phyloP scores from a whole-genome alignment of 768 basidiomycete species.

The Boletus edulis region DNA sequence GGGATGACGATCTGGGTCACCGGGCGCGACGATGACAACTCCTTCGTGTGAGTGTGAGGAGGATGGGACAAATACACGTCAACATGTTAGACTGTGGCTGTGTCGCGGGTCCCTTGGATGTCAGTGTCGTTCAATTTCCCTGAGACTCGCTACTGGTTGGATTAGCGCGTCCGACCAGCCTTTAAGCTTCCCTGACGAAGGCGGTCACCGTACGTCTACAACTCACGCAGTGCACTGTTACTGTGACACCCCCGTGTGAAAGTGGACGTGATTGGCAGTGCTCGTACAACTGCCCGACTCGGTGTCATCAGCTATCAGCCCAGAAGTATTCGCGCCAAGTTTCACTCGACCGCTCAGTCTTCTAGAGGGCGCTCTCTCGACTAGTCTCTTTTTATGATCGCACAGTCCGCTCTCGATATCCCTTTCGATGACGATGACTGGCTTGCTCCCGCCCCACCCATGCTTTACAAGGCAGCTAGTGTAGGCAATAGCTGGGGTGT shows the following conservation, averaged over 20 bases:
- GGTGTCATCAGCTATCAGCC: background rate
- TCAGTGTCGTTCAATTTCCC: background rate
- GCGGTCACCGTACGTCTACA: background rate
- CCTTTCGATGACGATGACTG: conserved; percentile 72
- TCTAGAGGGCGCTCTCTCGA: background rate
- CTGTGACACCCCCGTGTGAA: conserved; percentile 14
- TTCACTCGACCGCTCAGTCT: background rate
- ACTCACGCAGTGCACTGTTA: background rate
- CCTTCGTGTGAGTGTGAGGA: background rate
- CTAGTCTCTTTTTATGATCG: conserved; percentile 44
- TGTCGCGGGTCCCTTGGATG: background rate
- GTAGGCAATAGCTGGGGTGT: conserved; percentile 82
- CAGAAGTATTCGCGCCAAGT: background rate
- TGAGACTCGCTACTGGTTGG: background rate
- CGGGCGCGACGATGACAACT: conserved; percentile 2
- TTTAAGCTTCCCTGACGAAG: background rate
- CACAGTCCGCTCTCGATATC: conserved; percentile 56
- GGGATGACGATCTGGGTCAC: conserved; percentile 35
- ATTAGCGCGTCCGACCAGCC: background rate
- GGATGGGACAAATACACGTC: conserved; percentile 22
- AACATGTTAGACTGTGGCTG: conserved; percentile 23
- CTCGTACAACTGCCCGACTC: background rate
- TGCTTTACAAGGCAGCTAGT: conserved; percentile 61
- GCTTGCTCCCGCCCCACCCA: conserved; percentile 48
- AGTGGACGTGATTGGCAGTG: conserved; percentile 5